A percentile compares a stretch with the other conserved stretches of the same genome.
These are phyloP conservation scores for maize (Zea mays) DNA, from an alignment of 176 grass and related monocot genomes.

Conservation along the genomic window Zm-B73-REFERENCE-NAM-5.0 NC_050103.1:92059001-92059500, in stretches of 20 bases:
- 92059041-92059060: constrained; percentile 80
- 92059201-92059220: not conserved
- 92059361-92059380: constrained; percentile 91
- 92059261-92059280: constrained; percentile 85
- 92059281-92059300: constrained; percentile 65
- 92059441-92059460: too few species aligned
- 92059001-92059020: too few species aligned
- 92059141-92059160: not conserved
- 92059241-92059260: constrained; percentile 83
- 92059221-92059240: constrained; percentile 64
- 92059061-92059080: constrained; percentile 70
- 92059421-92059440: too few species aligned
- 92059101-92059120: constrained; percentile 90
- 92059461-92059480: too few species aligned
- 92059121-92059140: constrained; percentile 50
- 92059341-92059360: constrained; percentile 90
- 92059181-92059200: not conserved
- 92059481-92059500: too few species aligned
- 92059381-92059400: constrained; percentile 21
- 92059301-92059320: constrained; percentile 66
- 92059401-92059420: constrained; percentile 13
- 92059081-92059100: constrained; percentile 77
- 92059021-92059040: too few species aligned
- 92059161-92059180: not conserved
- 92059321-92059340: constrained; percentile 72